Conservation (phyloP, 495 filamentous ascomycete species). For the Lichenothelia convexa region DNA sequence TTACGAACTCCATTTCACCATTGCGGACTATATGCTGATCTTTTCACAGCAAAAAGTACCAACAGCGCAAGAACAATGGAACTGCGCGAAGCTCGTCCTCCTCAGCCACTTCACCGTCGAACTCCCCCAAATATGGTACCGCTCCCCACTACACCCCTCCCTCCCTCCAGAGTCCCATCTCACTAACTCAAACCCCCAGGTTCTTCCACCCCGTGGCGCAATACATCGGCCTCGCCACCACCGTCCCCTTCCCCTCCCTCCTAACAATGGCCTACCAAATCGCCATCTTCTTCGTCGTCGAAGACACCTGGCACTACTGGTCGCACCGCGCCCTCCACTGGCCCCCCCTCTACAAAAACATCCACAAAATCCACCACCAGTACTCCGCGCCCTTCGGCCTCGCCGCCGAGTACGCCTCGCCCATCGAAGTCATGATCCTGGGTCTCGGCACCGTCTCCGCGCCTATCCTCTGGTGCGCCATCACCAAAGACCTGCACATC, state of each 20-base stretch:
- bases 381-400: conserved; percentile 95
- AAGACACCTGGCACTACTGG: conserved; percentile 99
- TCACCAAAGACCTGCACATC: conserved; percentile 79
- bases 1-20: not conserved
- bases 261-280: conserved; percentile 86
- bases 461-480: conserved; percentile 69
- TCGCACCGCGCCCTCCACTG: conserved; percentile 87
- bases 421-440: conserved; percentile 94
- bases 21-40: conserved; percentile 3
- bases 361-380: conserved; percentile 98
- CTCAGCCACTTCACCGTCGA: conserved; percentile 93
- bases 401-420: conserved; percentile 92
- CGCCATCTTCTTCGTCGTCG: conserved; percentile 81
- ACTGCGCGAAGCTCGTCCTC: conserved; percentile 79
- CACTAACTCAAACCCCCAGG: conserved; percentile 23
- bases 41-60: conserved; percentile 61
- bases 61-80: conserved; percentile 77
- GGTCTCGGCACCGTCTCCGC: conserved; percentile 73
- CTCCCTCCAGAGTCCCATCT: not conserved
- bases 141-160: not conserved
- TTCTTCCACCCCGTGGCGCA: conserved; percentile 97
- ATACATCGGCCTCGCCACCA: conserved; percentile 73
- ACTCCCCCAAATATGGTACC: conserved; percentile 85
- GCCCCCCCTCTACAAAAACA: conserved; percentile 78
- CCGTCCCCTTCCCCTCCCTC: conserved; percentile 71